Evolutionary conservation across 164 flowering plant species (phyloP).

Genomic region (Aristolochia californica): DNA sequence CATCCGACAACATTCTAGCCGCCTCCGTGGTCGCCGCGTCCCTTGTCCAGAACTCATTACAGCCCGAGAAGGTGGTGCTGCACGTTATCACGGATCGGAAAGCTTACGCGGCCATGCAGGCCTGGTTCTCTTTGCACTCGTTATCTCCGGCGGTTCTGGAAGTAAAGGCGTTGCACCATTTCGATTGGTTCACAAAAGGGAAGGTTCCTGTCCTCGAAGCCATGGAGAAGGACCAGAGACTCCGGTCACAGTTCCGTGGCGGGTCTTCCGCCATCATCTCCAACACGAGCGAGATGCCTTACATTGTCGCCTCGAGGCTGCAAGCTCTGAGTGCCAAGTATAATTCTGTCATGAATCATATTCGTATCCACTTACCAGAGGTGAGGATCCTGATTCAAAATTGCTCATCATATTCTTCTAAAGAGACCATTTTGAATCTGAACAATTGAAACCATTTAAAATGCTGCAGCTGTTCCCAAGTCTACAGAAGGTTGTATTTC

Average conservation of each 20-base stretch:
- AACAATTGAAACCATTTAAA: not conserved
- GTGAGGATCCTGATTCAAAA: slow-evolving; percentile 16
- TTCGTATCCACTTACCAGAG: slow-evolving; percentile 89
- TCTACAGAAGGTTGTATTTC: slow-evolving; percentile 76
- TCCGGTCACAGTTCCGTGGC: slow-evolving; percentile 73
- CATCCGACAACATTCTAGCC: slow-evolving; percentile 89
- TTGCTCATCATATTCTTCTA: not conserved
- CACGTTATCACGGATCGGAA: slow-evolving; percentile 86
- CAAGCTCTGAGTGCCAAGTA: slow-evolving; percentile 97
- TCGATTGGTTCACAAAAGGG: slow-evolving; percentile 91
- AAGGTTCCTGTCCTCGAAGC: slow-evolving; percentile 91
- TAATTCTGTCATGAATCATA: slow-evolving; percentile 87
- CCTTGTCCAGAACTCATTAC: slow-evolving; percentile 51
- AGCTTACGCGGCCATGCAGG: slow-evolving; percentile 86
- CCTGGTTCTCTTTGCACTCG: slow-evolving; percentile 91
- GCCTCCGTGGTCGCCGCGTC: slow-evolving; percentile 82
- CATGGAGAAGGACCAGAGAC: slow-evolving; percentile 85
- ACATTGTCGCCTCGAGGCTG: slow-evolving; percentile 74
- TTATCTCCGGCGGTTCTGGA: slow-evolving; percentile 70
- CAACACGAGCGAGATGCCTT: slow-evolving; percentile 59
- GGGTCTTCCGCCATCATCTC: slow-evolving; percentile 81
- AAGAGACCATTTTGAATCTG: not conserved
- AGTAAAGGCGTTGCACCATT: slow-evolving; percentile 90
- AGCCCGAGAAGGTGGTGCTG: slow-evolving; percentile 58
- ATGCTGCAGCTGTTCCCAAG: slow-evolving; percentile 81